Evolutionary conservation across 768 basidiomycete species (phyloP), one percentile per base, ranked within the genome.

Genomic region (Dioszegia crocea): DNA sequence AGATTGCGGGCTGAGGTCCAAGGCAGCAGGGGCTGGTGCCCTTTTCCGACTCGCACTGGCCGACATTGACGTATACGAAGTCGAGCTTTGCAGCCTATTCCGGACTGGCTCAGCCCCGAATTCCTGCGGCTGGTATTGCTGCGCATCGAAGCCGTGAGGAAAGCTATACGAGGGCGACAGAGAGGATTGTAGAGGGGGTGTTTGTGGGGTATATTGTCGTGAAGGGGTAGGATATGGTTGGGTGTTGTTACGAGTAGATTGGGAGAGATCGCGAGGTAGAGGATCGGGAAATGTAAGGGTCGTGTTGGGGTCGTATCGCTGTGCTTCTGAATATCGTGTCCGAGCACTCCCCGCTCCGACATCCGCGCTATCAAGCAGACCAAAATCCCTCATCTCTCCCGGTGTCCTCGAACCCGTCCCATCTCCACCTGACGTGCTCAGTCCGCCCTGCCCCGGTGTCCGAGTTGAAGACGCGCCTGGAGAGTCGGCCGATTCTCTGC

Each of bases 21-120:
- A 46, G 3, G 71, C 68, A 31, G 71, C 68, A 36, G 71, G 71
- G 6, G 68, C 71, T 17, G 71, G 68, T 30, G 71, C 71, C 38
- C 71, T 61, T 24, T 49, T 56, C 6, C 71, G 66, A 23, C 61
- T 36, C n/a, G 65, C 12, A 14, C 57, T 63, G 8, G 65, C 64
- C 24, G 56, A 63, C 48, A 70, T 54, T 2, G 66, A 69, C 0
- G 53, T 52, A 16, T 59, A 63, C 3, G 71, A 69, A 3, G 60
- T 11, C 5, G 66, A 64, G 49, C 54, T 67, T n/a, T 57, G 31
- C 17, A 70, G 30, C 31, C 68, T 45, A 23, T 73, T 64, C 6
- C 66, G 59, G 2, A 46, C 4, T 5, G 60, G 56, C 19, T 53
- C 51, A 23, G 31, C 47, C 14, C 26, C 19, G 16, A n/a, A 21